Percentiles rank a stretch among this genome's conserved stretches.
These are phyloP conservation scores for Cynanchum wilfordii DNA, from an alignment of 257 asterid genomes.

Conservation along the genomic window DNA sequence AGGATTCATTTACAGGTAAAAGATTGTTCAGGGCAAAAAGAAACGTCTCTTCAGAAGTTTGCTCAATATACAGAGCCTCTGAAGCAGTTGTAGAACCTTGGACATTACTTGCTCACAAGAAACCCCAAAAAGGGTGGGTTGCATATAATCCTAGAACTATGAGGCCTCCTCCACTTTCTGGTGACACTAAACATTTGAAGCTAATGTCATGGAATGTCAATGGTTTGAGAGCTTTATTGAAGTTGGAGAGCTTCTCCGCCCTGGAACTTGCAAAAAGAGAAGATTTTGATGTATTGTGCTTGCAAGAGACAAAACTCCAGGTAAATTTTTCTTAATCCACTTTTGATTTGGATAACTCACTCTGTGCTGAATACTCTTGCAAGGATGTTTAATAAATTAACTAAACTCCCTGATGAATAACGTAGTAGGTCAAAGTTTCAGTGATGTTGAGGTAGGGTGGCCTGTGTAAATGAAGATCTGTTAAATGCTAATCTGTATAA, in stretches of 20 bases:
- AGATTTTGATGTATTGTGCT: slow-evolving; percentile 75
- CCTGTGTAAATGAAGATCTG: neutral
- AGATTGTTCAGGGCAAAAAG: slow-evolving; percentile 35
- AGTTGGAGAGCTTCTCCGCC: slow-evolving; percentile 55
- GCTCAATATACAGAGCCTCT: slow-evolving; percentile 26
- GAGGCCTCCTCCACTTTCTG: slow-evolving; percentile 71
- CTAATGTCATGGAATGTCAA: slow-evolving; percentile 95
- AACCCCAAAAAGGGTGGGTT: slow-evolving; percentile 81
- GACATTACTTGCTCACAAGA: slow-evolving; percentile 86
- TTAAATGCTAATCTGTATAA: neutral
- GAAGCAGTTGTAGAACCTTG: slow-evolving; percentile 62
- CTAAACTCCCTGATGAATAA: neutral
- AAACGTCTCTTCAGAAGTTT: slow-evolving; percentile 34
- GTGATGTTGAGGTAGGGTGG: neutral
- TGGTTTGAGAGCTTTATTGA: slow-evolving; percentile 84
- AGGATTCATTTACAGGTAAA: slow-evolving; percentile 32
- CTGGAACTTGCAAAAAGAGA: slow-evolving; percentile 79
- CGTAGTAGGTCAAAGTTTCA: neutral
- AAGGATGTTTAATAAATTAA: neutral
- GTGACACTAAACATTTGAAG: slow-evolving; percentile 53
- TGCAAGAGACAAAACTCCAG: slow-evolving; percentile 97
- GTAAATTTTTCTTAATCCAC: slow-evolving; percentile 26
- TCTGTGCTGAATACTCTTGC: neutral
- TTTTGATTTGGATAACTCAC: neutral
- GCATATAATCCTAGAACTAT: slow-evolving; percentile 79